These are phyloP conservation scores for Salix purpurea DNA, from an alignment of 345 rosid species.

Conservation along the genomic window DNA sequence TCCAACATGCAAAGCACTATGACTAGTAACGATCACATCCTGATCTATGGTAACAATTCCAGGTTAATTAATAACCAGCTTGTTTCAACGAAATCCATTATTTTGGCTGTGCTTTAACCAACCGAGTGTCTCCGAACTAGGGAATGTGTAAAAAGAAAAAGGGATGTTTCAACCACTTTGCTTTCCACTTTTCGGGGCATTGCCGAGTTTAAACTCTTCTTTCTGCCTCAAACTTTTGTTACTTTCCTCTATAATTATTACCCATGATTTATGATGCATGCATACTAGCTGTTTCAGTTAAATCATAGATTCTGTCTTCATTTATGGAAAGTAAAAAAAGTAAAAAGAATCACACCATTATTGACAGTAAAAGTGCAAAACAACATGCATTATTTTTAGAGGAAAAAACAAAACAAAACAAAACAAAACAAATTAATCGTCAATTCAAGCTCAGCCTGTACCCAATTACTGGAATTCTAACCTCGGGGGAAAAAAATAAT, in stretches of 20 bases:
- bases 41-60: neutral
- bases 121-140: slow-evolving; percentile 27
- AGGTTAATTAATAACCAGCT: neutral
- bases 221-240: neutral
- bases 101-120: slow-evolving; percentile 40
- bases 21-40: slow-evolving; percentile 8
- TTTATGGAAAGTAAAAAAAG: neutral
- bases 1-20: slow-evolving; percentile 5
- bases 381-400: no score
- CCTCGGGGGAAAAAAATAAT: neutral
- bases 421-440: no score
- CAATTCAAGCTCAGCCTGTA: no score
- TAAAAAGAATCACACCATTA: neutral
- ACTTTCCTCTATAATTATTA: neutral
- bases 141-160: slow-evolving; percentile 1
- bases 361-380: neutral
- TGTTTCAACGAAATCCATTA: slow-evolving; percentile 16
- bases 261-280: slow-evolving; percentile 10
- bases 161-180: neutral
- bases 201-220: slow-evolving; percentile 3
- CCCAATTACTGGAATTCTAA: no score
- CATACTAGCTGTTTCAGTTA: neutral
- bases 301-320: neutral
- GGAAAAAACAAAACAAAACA: no score
- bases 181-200: slow-evolving; percentile 22